A percentile compares a stretch with the other conserved stretches of the same genome.
These are phyloP conservation scores for Rhodocollybia butyracea DNA, from an alignment of 768 basidiomycete species.

Conservation along the genomic window DNA sequence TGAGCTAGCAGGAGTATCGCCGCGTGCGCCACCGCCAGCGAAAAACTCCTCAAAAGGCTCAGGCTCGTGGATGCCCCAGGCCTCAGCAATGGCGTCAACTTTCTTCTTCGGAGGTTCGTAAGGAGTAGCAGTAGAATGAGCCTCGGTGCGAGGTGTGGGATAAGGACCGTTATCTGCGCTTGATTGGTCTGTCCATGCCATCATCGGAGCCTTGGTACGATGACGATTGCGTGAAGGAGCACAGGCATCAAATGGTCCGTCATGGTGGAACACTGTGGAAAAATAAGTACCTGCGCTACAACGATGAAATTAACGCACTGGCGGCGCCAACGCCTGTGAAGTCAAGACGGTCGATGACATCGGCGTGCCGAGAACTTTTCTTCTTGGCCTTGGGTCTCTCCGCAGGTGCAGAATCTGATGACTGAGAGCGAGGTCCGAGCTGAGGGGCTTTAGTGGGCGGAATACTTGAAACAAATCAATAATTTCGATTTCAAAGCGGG, in stretches of 20 bases:
- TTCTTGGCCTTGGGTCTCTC: conserved; percentile 56
- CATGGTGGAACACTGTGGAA: conserved; percentile 80
- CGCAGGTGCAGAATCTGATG: conserved; percentile 39
- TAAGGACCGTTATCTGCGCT: conserved; percentile 48
- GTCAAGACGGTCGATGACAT: conserved; percentile 88
- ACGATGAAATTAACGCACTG: conserved; percentile 39
- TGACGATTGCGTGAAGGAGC: conserved; percentile 86
- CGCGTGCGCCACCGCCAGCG: conserved; percentile 66
- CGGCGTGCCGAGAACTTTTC: conserved; percentile 81
- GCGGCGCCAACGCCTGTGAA: conserved; percentile 74
- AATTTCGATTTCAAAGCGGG: conserved; percentile 11
- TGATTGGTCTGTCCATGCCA: conserved; percentile 62
- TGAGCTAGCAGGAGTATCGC: conserved; percentile 62
- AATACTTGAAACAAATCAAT: conserved; percentile 7
- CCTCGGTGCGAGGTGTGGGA: conserved; percentile 44
- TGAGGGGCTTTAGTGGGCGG: conserved; percentile 29
- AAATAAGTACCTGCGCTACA: conserved; percentile 15
- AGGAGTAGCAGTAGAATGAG: conserved; percentile 44
- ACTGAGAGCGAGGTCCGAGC: conserved; percentile 39
- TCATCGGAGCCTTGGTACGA: conserved; percentile 76
- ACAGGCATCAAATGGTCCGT: conserved; percentile 90
- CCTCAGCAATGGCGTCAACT: conserved; percentile 85
- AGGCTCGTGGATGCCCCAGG: conserved; percentile 91
- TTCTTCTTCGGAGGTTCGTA: conserved; percentile 76
- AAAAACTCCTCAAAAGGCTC: conserved; percentile 90